phyloP scores from a whole-genome alignment of 1,139 yeast species.

The Saccharomyces pastorianus region DNA sequence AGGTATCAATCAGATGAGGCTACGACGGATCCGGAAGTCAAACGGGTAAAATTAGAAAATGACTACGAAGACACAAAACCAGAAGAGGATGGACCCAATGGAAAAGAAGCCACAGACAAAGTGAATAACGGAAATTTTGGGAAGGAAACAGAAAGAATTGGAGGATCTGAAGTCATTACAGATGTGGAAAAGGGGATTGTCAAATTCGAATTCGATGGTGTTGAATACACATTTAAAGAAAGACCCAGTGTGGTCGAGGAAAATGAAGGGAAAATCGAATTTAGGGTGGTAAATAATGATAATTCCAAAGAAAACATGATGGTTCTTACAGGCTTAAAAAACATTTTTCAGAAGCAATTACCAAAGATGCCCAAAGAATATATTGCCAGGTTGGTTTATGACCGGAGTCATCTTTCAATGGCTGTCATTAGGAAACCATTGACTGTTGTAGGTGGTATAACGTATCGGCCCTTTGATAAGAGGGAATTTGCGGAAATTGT shows the following conservation, averaged over 20 bases:
- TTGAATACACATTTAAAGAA: constrained; percentile 78
- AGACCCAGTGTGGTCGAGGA: constrained; percentile 92
- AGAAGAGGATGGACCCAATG: constrained; percentile 21
- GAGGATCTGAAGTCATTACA: constrained; percentile 24
- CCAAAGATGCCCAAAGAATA: constrained; percentile 99
- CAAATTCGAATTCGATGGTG: constrained; percentile 62
- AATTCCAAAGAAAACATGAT: constrained; percentile 79
- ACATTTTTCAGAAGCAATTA: constrained; percentile 90
- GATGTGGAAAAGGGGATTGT: constrained; percentile 41
- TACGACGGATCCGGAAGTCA: constrained; percentile 33
- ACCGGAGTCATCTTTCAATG: constrained; percentile 86
- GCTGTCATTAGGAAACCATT: constrained; percentile 91
- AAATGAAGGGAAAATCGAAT: constrained; percentile 82
- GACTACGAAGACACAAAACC: constrained; percentile 35
- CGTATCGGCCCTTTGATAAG: constrained; percentile 86
- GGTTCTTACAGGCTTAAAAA: constrained; percentile 88
- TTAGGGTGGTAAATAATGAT: constrained; percentile 92
- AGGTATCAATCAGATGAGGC: constrained; percentile 17
- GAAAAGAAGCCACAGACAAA: background rate
- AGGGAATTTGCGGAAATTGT: constrained; percentile 96
- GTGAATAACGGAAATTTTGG: constrained; percentile 12
- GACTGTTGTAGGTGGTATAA: constrained; percentile 96
- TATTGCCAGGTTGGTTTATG: constrained; percentile 88
- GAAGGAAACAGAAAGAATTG: constrained; percentile 20
- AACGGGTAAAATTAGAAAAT: constrained; percentile 15